Percentiles rank a stretch among this genome's conserved stretches.
Evolutionary conservation across 352 stramenopile genomes (phyloP).

Genomic region (Peronospora farinosa): DNA sequence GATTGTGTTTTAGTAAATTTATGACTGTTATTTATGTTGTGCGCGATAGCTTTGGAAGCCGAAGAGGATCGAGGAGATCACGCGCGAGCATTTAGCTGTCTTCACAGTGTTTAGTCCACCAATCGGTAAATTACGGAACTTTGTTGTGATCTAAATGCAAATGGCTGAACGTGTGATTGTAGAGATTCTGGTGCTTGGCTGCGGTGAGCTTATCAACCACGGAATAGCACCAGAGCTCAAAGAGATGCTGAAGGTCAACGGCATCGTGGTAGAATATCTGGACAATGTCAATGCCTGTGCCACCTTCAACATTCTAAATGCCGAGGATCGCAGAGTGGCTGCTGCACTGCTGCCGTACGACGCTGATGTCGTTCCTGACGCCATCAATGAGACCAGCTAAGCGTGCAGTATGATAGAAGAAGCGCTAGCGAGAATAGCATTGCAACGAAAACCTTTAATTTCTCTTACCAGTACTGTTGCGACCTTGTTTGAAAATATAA

Average conservation of each 20-base stretch:
- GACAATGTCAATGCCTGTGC: conserved; percentile 81
- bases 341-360: conserved; percentile 74
- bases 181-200: conserved; percentile 83
- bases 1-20: neutral
- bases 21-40: neutral
- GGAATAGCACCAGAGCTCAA: conserved; percentile 54
- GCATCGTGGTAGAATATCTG: conserved; percentile 82
- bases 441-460: conserved; percentile 7
- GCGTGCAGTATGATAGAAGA: neutral
- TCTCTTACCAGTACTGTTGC: neutral
- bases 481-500: neutral
- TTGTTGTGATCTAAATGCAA: neutral
- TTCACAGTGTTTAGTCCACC: conserved; percentile 75
- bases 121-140: conserved; percentile 32
- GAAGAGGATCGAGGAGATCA: conserved; percentile 70
- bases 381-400: conserved; percentile 8
- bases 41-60: conserved; percentile 69
- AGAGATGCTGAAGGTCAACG: conserved; percentile 72
- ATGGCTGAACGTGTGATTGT: conserved; percentile 5
- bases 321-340: conserved; percentile 77
- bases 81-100: conserved; percentile 60
- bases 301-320: conserved; percentile 90
- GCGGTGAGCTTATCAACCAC: conserved; percentile 54
- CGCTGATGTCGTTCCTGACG: conserved; percentile 25
- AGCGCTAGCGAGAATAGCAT: neutral